Evolutionary conservation across 345 rosid species (phyloP).

Genomic region (Hibiscus tridactylites): DNA sequence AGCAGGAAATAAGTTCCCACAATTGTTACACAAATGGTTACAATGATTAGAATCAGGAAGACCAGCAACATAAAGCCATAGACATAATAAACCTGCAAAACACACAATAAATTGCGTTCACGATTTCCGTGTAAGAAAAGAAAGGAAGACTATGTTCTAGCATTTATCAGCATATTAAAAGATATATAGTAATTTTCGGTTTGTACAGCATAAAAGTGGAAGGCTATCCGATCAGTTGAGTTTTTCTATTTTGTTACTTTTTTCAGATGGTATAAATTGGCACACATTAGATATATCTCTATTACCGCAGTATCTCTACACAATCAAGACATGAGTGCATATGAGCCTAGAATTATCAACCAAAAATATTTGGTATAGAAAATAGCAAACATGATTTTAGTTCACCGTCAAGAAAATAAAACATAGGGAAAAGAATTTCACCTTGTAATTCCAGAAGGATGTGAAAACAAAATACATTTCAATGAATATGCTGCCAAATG

Average conservation of each 20-base stretch:
- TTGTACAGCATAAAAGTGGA: background rate
- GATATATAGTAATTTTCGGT: background rate
- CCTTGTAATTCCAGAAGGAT: constrained; percentile 95
- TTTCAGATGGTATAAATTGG: background rate
- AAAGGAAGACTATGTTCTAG: background rate
- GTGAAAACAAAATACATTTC: constrained; percentile 96
- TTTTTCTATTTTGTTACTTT: background rate
- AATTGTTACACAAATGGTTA: constrained; percentile 87
- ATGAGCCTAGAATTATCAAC: background rate
- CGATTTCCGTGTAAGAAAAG: background rate
- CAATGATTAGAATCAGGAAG: constrained; percentile 77
- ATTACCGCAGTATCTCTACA: background rate
- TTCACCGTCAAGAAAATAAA: background rate
- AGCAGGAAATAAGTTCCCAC: constrained; percentile 92
- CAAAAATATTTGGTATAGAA: background rate
- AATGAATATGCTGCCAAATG: constrained; percentile 95
- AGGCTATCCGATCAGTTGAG: background rate
- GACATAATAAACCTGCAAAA: constrained; percentile 81
- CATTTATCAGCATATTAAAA: background rate
- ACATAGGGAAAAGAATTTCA: constrained; percentile 16
- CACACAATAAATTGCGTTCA: background rate
- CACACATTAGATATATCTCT: background rate
- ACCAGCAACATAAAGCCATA: constrained; percentile 91
- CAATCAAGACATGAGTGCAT: background rate
- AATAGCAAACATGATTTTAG: background rate